phyloP scores from a whole-genome alignment of 1,284 basidiomycete species.

The Gomphus sp. region DNA sequence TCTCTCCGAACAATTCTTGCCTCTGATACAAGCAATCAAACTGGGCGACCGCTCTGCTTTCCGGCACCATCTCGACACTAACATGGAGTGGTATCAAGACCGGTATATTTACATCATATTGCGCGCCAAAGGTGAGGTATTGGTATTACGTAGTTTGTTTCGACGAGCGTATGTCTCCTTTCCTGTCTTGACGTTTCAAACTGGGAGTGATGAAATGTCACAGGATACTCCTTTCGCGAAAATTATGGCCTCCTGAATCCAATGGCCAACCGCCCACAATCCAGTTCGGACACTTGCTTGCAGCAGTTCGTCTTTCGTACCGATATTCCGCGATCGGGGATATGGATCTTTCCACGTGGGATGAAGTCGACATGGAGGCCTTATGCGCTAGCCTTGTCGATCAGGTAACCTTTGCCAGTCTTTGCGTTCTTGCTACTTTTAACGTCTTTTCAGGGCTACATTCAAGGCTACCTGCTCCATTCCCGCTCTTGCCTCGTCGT shows the following conservation, averaged over 20 bases:
- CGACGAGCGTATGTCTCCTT: slow-evolving; percentile 22
- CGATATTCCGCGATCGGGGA: slow-evolving; percentile 14
- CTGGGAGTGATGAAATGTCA: background rate
- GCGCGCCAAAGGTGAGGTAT: slow-evolving; percentile 28
- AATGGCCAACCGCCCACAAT: slow-evolving; percentile 5
- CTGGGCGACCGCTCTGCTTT: slow-evolving; percentile 25
- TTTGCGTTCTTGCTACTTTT: background rate
- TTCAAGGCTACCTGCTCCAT: slow-evolving; percentile 10
- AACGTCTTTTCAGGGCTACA: slow-evolving; percentile 5
- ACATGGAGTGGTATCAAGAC: slow-evolving; percentile 26
- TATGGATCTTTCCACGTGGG: slow-evolving; percentile 12
- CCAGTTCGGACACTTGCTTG: slow-evolving; percentile 10
- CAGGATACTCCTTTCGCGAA: background rate
- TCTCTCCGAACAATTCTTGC: slow-evolving; percentile 20
- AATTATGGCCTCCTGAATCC: background rate
- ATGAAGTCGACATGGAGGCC: slow-evolving; percentile 13
- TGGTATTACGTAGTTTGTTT: slow-evolving; percentile 31
- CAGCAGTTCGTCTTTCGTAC: slow-evolving; percentile 12
- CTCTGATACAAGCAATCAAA: slow-evolving; percentile 24
- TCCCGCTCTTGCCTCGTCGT: slow-evolving; percentile 10
- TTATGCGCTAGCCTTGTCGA: slow-evolving; percentile 10
- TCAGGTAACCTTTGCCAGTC: background rate
- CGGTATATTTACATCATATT: slow-evolving; percentile 27
- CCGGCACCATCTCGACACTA: slow-evolving; percentile 20
- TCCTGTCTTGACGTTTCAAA: background rate